Conservation (phyloP, 371 early-diverging fungal species). For the Mucor velutinosus region DNA sequence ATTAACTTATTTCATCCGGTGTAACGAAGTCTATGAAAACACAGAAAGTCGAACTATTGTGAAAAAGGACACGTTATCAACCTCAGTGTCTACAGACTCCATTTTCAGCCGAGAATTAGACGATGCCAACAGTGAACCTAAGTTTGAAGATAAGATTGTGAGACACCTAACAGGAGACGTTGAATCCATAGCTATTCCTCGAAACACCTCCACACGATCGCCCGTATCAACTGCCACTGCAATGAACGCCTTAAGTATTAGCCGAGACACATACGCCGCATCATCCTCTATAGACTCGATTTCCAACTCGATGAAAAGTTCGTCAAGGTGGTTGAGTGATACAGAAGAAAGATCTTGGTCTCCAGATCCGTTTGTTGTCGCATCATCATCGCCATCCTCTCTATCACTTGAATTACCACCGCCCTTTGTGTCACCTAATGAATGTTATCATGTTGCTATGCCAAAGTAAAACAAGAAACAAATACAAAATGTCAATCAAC, state of each 20-base stretch:
- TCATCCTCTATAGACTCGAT: constrained; percentile 22
- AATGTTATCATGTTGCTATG: constrained; percentile 41
- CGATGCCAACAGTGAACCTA: constrained; percentile 21
- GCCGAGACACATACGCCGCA: background rate
- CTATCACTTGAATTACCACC: constrained; percentile 7
- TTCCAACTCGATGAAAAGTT: constrained; percentile 11
- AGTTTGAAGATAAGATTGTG: constrained; percentile 48
- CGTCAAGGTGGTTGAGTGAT: constrained; percentile 11
- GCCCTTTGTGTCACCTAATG: constrained; percentile 22
- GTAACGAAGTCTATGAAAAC: constrained; percentile 67
- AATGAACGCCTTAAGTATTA: constrained; percentile 2
- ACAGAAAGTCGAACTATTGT: constrained; percentile 35
- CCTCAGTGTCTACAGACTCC: constrained; percentile 12
- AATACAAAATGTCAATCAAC: background rate
- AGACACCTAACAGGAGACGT: constrained; percentile 48
- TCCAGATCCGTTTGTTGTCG: constrained; percentile 16
- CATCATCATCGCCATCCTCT: constrained; percentile 11
- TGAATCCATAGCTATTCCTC: constrained; percentile 50
- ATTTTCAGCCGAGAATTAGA: constrained; percentile 44
- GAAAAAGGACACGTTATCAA: background rate
- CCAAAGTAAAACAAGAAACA: constrained; percentile 36
- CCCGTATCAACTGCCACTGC: background rate
- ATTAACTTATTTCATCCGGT: constrained; percentile 65
- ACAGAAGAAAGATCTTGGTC: constrained; percentile 23
- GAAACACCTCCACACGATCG: background rate